phyloP scores from a whole-genome alignment of 352 stramenopile species.

The Blastocystis sp. region DNA sequence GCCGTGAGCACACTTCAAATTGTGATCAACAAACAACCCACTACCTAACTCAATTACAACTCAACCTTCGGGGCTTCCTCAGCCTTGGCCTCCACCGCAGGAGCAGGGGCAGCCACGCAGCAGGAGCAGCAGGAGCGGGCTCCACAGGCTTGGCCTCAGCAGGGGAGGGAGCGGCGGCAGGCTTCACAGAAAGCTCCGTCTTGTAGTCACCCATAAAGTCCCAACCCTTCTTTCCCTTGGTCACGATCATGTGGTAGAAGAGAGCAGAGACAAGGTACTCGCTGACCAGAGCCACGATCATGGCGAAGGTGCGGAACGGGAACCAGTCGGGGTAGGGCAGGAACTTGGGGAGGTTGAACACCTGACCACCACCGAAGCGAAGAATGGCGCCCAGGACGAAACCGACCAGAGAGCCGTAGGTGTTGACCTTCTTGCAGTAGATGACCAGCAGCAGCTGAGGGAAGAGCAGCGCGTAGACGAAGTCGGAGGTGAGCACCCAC shows the following conservation, averaged over 20 bases:
- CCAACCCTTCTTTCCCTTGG: conserved; percentile 63
- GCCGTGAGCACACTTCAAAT: no score
- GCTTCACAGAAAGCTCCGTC: conserved; percentile 30
- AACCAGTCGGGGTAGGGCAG: conserved; percentile 64
- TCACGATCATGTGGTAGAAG: conserved; percentile 65
- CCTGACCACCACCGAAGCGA: conserved; percentile 38
- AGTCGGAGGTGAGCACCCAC: conserved; percentile 66
- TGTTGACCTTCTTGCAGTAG: conserved; percentile 48
- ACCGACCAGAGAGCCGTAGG: conserved; percentile 62
- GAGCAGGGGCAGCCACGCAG: no score
- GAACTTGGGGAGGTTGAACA: conserved; percentile 59
- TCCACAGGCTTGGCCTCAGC: neutral
- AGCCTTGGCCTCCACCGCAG: no score
- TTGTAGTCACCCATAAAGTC: conserved; percentile 66
- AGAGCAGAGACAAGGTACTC: conserved; percentile 32
- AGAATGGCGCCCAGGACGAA: conserved; percentile 55
- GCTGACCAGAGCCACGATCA: conserved; percentile 24
- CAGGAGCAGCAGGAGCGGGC: no score
- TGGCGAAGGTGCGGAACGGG: conserved; percentile 63
- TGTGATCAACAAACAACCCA: no score
- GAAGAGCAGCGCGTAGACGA: conserved; percentile 68
- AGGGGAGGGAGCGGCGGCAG: neutral
- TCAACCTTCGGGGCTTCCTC: no score
- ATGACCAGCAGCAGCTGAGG: conserved; percentile 66
- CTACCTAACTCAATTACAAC: no score